A percentile compares a stretch with the other conserved stretches of the same genome.
phyloP scores from a whole-genome alignment of 176 grass and related monocot genomes.

The Oryza meridionalis region DNA sequence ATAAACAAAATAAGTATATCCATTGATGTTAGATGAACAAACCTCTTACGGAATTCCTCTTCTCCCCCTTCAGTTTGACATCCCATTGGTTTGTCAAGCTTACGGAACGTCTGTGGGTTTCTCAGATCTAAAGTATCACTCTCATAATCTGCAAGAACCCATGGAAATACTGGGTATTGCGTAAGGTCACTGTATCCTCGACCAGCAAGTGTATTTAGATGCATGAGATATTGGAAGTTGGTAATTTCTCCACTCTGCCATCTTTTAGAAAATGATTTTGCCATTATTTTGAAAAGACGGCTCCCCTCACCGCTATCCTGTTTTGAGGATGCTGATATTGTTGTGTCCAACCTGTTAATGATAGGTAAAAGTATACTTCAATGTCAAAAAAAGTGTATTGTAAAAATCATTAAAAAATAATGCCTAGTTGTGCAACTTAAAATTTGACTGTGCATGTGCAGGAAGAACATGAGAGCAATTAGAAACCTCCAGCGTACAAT shows the following conservation, averaged over 20 bases:
- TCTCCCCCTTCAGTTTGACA: slow-evolving; percentile 95
- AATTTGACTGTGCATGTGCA: not conserved
- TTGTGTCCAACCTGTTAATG: slow-evolving; percentile 84
- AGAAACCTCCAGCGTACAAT: not conserved
- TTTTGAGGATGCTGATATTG: slow-evolving; percentile 95
- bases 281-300: slow-evolving; percentile 81
- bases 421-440: slow-evolving; percentile 17
- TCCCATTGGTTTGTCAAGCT: slow-evolving; percentile 98
- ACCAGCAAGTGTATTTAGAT: slow-evolving; percentile 97
- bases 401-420: slow-evolving; percentile 28
- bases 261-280: slow-evolving; percentile 96
- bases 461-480: slow-evolving; percentile 14
- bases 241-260: slow-evolving; percentile 99
- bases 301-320: slow-evolving; percentile 89
- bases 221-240: slow-evolving; percentile 99
- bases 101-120: slow-evolving; percentile 80
- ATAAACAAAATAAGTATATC: slow-evolving; percentile 34
- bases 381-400: not conserved
- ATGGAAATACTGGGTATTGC: slow-evolving; percentile 99
- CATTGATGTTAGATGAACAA: slow-evolving; percentile 42
- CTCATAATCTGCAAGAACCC: slow-evolving; percentile 98
- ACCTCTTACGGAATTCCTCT: slow-evolving; percentile 94
- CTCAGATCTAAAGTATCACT: slow-evolving; percentile 84
- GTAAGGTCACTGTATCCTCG: slow-evolving; percentile 98
- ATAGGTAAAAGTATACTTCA: not conserved